Percentiles rank a stretch among this genome's conserved stretches.
These are phyloP conservation scores for Rhododendron ovatum DNA, from an alignment of 148 eudicot species.

Conservation along the genomic window DNA sequence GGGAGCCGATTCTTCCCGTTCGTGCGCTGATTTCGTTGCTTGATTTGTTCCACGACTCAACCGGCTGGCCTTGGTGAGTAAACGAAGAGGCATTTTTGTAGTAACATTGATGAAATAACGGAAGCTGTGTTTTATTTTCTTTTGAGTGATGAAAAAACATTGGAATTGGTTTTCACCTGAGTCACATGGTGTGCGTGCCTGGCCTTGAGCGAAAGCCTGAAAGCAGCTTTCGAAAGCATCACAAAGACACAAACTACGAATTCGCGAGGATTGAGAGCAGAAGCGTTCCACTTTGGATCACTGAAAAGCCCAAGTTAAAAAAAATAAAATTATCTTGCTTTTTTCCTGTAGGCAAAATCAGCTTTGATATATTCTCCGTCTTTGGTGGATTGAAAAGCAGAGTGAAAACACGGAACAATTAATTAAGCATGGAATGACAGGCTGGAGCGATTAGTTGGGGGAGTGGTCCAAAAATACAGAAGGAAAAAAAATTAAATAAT, in stretches of 20 bases:
- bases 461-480: not conserved
- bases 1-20: slow-evolving; percentile 40
- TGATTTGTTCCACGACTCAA: slow-evolving; percentile 47
- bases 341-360: not conserved
- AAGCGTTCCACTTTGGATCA: not conserved
- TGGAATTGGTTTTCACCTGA: not conserved
- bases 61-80: slow-evolving; percentile 73
- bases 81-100: not conserved
- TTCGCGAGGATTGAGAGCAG: not conserved
- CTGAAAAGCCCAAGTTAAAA: not conserved
- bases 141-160: not conserved
- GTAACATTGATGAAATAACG: not conserved
- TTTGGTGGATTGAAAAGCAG: not conserved
- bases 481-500: not conserved
- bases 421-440: not conserved
- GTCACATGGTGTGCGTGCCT: not conserved
- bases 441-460: not conserved
- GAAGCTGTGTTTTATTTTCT: not conserved
- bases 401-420: not conserved
- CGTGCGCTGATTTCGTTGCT: slow-evolving; percentile 41
- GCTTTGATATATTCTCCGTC: not conserved
- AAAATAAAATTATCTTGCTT: not conserved
- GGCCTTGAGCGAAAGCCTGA: not conserved
- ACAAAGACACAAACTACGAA: not conserved
- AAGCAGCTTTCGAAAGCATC: not conserved